Base-by-base conservation (phyloP, 176 grass and related monocot genomes). In the Paspalum notatum region DNA sequence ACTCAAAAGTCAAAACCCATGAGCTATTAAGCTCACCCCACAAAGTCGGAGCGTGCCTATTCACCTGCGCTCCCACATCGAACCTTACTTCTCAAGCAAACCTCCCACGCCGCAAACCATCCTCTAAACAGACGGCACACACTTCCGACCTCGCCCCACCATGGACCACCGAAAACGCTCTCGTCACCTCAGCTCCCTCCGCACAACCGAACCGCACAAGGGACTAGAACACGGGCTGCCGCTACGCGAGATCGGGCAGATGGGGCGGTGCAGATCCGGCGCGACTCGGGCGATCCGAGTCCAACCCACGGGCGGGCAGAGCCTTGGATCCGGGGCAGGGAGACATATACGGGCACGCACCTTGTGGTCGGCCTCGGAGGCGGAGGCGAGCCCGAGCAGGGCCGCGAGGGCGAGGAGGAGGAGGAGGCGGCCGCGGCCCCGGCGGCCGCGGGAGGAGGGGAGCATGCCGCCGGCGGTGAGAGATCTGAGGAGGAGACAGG, bases 351-450 rank as follows among this genome's bases (percentile, higher is more conserved):
- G 10, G 7, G 58, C 15, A n/a, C 85, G 62, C 45, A 93, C 88
- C 91, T 84, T 87, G 84, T 93, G 91, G 61, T 93, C 87, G 14
- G 76, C 74, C 72, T 93, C 91, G 45, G 91, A 93, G 75, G 91
- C 91, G 70, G 70, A 75, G 44, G 75, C 90, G 61, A 46, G 55
- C 37, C 25, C 7, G 67, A 81, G 74, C 26, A 81, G 24, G 32
- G 82, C 48, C 5, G 71, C 69, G 76, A 66, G 10, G 24, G 73
- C 47, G 69, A 85, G 61, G 73, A 74, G 12, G 66, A 27, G 21
- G 67, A 72, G 48, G 47, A 47, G 61, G 62, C 12, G 9, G 17
- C 44, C 43, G 17, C 38, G 12, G 67, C 65, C 20, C 44, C 75
- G 32, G 70, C 68, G 46, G 75, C 37, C 13, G 52, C 53, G 10